Base-by-base conservation (phyloP, 352 stramenopile species). In the Phytophthora pseudosyringae region DNA sequence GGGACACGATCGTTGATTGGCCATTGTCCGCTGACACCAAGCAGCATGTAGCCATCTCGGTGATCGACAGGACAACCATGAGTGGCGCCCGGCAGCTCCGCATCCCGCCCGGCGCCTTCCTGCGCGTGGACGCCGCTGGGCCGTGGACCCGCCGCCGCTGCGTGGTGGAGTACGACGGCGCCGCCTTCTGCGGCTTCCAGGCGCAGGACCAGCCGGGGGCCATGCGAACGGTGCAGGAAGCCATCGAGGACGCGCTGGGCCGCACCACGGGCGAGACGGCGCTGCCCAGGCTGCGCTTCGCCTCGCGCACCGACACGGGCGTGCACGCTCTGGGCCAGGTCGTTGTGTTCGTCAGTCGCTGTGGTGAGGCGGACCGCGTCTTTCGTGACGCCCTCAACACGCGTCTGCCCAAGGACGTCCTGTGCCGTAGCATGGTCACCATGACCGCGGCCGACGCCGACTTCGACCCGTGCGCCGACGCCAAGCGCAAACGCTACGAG, bases 321-420 rank as follows among this genome's bases (percentile, higher is more conserved):
- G 96, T 99, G 16, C 94, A 98, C 73, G 90, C 94, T 3, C 55
- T 83, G 4, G 93, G 93, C 29, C 94, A 98, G 67, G 90, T 96
- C 11, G 59, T 97, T 48, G 88, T 95, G 64, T 97, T 98, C 61
- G 68, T 86, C 56, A 91, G 97, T 60, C 64, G 64, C 0, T 95
- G 89, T 51, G 47, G 21, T 5, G 69, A 65, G 33, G 51, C 73
- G 9, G 80, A 89, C 55, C 41, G 62, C 40, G 63, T 60, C 28
- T 87, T 92, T 39, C 75, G 83, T 6, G 75, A 87, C 48, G 83
- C 86, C 3, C 64, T 94, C 49, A 94, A 94, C 64, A 93, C 69
- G n/a, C 76, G 86, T 3, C 64, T 94, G 39, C 80, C 83, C 1
- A 53, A 81, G 3, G 86, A 92, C 48, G 69, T 91, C 21, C 47